These are phyloP conservation scores for Arbutus unedo DNA, from an alignment of 148 eudicot species.

Conservation along the genomic window DNA sequence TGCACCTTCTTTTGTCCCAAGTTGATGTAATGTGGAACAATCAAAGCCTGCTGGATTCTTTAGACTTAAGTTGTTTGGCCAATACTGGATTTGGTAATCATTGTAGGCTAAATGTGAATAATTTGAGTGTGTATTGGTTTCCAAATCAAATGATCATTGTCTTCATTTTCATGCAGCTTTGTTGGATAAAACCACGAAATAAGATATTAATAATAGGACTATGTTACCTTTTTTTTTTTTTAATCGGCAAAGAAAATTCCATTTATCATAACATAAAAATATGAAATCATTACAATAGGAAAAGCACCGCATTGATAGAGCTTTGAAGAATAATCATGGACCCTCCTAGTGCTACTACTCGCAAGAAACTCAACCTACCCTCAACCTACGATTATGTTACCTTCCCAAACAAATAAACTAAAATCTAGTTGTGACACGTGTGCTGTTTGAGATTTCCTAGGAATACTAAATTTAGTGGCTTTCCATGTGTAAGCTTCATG, in stretches of 20 bases:
- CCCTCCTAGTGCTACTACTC: no score
- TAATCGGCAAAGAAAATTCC: no score
- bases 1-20: not conserved
- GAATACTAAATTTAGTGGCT: not conserved
- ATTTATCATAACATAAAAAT: no score
- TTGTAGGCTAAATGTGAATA: not conserved
- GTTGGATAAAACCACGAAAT: no score
- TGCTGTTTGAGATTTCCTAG: not conserved
- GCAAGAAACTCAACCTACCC: no score
- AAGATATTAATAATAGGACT: no score
- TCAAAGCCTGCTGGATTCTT: not conserved
- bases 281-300: no score
- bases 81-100: not conserved
- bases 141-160: not conserved
- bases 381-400: no score
- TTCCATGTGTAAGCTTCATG: not conserved
- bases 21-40: not conserved
- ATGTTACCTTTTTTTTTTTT: no score
- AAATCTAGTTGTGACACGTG: not conserved
- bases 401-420: no score
- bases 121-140: not conserved
- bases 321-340: no score
- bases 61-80: not conserved
- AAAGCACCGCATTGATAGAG: no score
- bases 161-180: not conserved